Evolutionary conservation across 495 filamentous ascomycete genomes (phyloP).

Genomic region (Tuber brumale): DNA sequence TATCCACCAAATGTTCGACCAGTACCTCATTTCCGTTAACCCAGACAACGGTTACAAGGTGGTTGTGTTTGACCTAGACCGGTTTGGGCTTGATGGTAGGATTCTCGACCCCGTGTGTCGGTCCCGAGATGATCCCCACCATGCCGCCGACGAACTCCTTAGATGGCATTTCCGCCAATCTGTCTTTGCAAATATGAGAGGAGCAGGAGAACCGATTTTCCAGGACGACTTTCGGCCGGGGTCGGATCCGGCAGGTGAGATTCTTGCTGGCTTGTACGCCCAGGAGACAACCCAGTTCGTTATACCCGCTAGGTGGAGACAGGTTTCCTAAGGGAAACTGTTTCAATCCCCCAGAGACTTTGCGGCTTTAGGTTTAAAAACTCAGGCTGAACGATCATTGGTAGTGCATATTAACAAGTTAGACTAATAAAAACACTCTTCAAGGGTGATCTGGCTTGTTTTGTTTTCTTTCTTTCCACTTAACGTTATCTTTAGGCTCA

Average conservation of each 20-base stretch:
- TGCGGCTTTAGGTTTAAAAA: too few species aligned
- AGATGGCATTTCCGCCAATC: conserved; percentile 40
- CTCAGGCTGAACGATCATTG: too few species aligned
- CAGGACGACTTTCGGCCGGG: conserved; percentile 40
- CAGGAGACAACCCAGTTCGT: conserved; percentile 2
- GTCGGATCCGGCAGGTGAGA: conserved; percentile 34
- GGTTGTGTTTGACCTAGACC: conserved; percentile 27
- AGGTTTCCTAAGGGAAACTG: background rate
- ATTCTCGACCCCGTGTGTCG: conserved; percentile 34
- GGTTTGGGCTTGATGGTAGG: conserved; percentile 19
- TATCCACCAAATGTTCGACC: conserved; percentile 22
- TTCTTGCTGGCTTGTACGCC: conserved; percentile 22
- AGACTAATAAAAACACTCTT: too few species aligned
- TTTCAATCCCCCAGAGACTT: too few species aligned
- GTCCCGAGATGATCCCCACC: conserved; percentile 30
- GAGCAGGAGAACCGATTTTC: background rate
- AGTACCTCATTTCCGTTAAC: conserved; percentile 10
- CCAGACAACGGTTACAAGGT: conserved; percentile 38
- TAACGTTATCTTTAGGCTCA: too few species aligned
- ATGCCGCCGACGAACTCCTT: conserved; percentile 32
- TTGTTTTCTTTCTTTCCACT: too few species aligned
- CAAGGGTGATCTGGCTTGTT: too few species aligned
- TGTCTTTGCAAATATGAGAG: conserved; percentile 39
- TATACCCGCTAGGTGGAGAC: conserved; percentile 17
- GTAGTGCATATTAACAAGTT: too few species aligned